A percentile compares a stretch with the other conserved stretches of the same genome.
These are phyloP conservation scores for Canavalia gladiata DNA, from an alignment of 306 rosid species.

Conservation along the genomic window DNA sequence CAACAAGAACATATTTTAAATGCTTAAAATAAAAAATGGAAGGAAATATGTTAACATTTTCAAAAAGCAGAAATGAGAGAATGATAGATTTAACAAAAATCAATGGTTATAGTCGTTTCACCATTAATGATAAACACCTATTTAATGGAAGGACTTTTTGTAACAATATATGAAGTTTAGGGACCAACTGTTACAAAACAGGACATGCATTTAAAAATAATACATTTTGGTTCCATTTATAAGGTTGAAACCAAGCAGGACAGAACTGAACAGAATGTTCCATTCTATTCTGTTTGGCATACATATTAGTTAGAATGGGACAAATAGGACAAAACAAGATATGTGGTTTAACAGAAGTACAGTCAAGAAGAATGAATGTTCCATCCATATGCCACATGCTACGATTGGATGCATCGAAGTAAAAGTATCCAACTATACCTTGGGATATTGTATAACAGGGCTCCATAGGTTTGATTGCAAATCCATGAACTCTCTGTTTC, in stretches of 20 bases:
- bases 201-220: too few species aligned
- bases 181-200: too few species aligned
- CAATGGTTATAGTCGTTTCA: too few species aligned
- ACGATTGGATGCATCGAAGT: constrained; percentile 4
- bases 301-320: not conserved
- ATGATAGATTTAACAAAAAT: too few species aligned
- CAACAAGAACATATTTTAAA: too few species aligned
- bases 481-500: not conserved
- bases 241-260: not conserved
- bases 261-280: not conserved
- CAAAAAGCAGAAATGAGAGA: too few species aligned
- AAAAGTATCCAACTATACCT: not conserved
- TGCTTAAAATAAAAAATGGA: too few species aligned
- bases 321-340: not conserved
- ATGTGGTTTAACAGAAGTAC: not conserved
- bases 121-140: too few species aligned
- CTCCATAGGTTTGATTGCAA: constrained; percentile 24
- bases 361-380: not conserved
- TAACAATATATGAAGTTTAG: too few species aligned
- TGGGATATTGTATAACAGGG: constrained; percentile 26
- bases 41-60: too few species aligned
- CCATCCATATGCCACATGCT: not conserved
- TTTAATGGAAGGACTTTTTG: too few species aligned
- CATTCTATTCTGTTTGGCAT: not conserved
- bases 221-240: not conserved